These are phyloP conservation scores for Myochromella boudieri DNA, from an alignment of 768 basidiomycete species.

Conservation along the genomic window DNA sequence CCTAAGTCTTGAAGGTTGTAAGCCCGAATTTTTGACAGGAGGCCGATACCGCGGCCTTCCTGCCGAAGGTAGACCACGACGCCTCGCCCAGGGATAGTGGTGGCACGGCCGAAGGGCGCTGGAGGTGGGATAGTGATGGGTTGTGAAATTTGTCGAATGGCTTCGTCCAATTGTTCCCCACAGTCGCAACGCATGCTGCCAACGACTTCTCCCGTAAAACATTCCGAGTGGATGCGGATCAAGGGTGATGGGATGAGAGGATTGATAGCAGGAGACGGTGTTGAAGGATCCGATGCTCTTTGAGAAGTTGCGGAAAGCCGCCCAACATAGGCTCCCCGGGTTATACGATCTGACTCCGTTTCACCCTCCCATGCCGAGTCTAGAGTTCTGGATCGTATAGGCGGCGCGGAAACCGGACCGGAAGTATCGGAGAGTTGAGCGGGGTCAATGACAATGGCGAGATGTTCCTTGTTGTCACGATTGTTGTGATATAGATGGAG, in stretches of 20 bases:
- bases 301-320: constrained; percentile 61
- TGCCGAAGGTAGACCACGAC: constrained; percentile 95
- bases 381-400: constrained; percentile 78
- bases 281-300: constrained; percentile 40
- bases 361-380: constrained; percentile 88
- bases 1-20: constrained; percentile 98
- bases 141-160: constrained; percentile 84
- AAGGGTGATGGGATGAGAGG: constrained; percentile 67
- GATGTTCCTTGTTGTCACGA: constrained; percentile 89
- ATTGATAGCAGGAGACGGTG: constrained; percentile 13
- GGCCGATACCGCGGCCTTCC: constrained; percentile 95
- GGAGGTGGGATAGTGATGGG: constrained; percentile 51
- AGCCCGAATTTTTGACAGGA: constrained; percentile 93
- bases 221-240: constrained; percentile 96
- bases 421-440: constrained; percentile 67
- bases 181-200: constrained; percentile 99
- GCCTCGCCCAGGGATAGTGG: constrained; percentile 77
- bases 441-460: constrained; percentile 92
- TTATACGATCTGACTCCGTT: constrained; percentile 91
- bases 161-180: constrained; percentile 97
- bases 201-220: constrained; percentile 97
- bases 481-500: constrained; percentile 95
- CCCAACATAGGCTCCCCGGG: constrained; percentile 92
- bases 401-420: constrained; percentile 41
- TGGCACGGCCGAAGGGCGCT: constrained; percentile 27